A percentile compares a stretch with the other conserved stretches of the same genome.
Evolutionary conservation across 2,329 filamentous ascomycete species (phyloP).

Genomic region (Onygenales sp.): DNA sequence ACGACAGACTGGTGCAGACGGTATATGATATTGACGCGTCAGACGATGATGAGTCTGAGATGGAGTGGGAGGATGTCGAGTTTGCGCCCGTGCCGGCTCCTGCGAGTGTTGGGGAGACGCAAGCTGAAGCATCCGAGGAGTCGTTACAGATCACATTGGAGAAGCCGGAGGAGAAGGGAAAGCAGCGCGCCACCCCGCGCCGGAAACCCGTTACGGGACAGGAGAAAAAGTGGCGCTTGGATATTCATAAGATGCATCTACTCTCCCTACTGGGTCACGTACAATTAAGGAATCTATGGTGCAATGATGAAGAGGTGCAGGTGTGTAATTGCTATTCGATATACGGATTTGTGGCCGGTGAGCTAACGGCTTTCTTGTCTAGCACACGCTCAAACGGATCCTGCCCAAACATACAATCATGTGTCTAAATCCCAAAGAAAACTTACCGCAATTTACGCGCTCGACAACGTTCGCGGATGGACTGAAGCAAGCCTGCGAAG

Average conservation of each 20-base stretch:
- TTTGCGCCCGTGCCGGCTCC: constrained; percentile 20
- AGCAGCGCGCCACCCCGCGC: constrained; percentile 21
- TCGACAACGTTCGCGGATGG: constrained; percentile 72
- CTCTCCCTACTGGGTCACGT: constrained; percentile 73
- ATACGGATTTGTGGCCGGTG: background rate
- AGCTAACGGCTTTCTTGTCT: background rate
- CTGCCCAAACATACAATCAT: constrained; percentile 56
- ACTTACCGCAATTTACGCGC: constrained; percentile 63
- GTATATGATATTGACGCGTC: constrained; percentile 48
- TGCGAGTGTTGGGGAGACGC: background rate
- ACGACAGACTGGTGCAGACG: constrained; percentile 16
- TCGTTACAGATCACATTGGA: constrained; percentile 31
- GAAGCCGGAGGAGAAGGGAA: constrained; percentile 16
- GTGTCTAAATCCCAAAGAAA: constrained; percentile 59
- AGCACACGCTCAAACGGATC: constrained; percentile 46
- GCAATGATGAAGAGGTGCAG: constrained; percentile 66
- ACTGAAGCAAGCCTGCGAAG: constrained; percentile 56
- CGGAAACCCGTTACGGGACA: constrained; percentile 46
- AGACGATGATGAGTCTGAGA: constrained; percentile 20
- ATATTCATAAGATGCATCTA: constrained; percentile 79
- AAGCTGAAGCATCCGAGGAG: constrained; percentile 12
- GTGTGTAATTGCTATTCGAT: constrained; percentile 19
- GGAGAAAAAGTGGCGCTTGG: constrained; percentile 54
- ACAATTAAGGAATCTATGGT: constrained; percentile 75
- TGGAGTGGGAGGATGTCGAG: constrained; percentile 56